Conservation (phyloP, 352 stramenopile species). For the Pythium pyrilobum region DNA sequence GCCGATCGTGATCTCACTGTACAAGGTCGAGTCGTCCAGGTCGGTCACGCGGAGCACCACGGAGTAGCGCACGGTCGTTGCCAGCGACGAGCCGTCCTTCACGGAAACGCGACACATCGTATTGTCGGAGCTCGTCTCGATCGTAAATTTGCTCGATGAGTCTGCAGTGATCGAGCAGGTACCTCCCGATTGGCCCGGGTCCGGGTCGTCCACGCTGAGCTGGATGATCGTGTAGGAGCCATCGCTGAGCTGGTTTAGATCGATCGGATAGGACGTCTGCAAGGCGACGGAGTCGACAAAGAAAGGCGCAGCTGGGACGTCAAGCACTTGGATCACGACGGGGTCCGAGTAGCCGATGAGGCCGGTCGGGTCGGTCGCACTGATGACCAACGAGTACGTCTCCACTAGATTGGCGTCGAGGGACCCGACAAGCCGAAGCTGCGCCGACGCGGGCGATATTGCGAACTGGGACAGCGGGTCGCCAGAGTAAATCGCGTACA, state of each 20-base stretch:
- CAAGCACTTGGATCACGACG: slow-evolving; percentile 33
- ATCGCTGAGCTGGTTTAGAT: slow-evolving; percentile 38
- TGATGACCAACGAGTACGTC: slow-evolving; percentile 32
- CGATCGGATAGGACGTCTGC: slow-evolving; percentile 31
- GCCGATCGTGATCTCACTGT: slow-evolving; percentile 32
- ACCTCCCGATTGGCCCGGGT: slow-evolving; percentile 38
- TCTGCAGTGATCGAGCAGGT: slow-evolving; percentile 34
- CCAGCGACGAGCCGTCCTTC: slow-evolving; percentile 3
- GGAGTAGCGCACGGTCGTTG: slow-evolving; percentile 10
- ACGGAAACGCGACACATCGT: slow-evolving; percentile 22
- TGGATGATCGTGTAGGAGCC: slow-evolving; percentile 37
- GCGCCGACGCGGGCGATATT: slow-evolving; percentile 29
- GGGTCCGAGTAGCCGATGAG: slow-evolving; percentile 28
- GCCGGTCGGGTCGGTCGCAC: slow-evolving; percentile 38
- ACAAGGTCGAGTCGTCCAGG: slow-evolving; percentile 25
- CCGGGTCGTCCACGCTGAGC: slow-evolving; percentile 35
- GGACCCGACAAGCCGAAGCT: slow-evolving; percentile 23
- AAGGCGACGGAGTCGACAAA: slow-evolving; percentile 32
- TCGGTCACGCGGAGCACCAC: slow-evolving; percentile 35
- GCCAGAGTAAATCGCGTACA: slow-evolving; percentile 41
- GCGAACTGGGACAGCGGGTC: slow-evolving; percentile 39
- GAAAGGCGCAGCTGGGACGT: slow-evolving; percentile 37
- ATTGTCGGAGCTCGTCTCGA: slow-evolving; percentile 21
- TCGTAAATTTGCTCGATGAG: slow-evolving; percentile 22
- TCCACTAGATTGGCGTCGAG: slow-evolving; percentile 33